phyloP scores from a whole-genome alignment of 257 asterid species.

The Gentiana macrophylla region DNA sequence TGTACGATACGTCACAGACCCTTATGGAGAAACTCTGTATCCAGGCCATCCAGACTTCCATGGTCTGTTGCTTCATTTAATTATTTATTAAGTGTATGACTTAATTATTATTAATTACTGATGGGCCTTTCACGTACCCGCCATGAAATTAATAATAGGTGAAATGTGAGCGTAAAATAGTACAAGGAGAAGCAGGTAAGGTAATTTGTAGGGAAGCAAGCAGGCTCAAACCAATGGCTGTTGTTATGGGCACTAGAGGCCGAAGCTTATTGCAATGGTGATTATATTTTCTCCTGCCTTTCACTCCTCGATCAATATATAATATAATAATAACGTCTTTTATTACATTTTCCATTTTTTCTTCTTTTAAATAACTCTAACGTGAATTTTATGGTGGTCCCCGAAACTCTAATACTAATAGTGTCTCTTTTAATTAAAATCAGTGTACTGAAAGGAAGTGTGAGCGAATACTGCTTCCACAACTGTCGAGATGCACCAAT shows the following conservation, averaged over 20 bases:
- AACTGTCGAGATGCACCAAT: slow-evolving; percentile 34
- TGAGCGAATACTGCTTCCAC: slow-evolving; percentile 36
- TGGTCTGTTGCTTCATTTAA: slow-evolving; percentile 31
- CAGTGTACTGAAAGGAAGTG: slow-evolving; percentile 38
- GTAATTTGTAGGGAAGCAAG: slow-evolving; percentile 88
- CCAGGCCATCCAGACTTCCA: slow-evolving; percentile 76
- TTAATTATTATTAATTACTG: neutral
- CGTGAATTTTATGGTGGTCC: neutral
- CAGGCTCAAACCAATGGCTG: slow-evolving; percentile 83
- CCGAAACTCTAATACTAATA: too few relatives aligned
- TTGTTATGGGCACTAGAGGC: slow-evolving; percentile 87
- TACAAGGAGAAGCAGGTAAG: slow-evolving; percentile 94
- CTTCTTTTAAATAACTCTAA: slow-evolving; percentile 1
- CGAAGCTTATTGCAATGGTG: slow-evolving; percentile 71
- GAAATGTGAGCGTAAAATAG: slow-evolving; percentile 64
- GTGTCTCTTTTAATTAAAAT: neutral
- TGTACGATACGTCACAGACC: slow-evolving; percentile 47
- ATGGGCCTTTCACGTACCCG: neutral
- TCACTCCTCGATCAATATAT: neutral
- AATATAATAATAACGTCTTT: neutral
- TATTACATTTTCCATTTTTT: neutral
- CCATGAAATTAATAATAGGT: slow-evolving; percentile 29
- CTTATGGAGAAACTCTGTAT: slow-evolving; percentile 84
- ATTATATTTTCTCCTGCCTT: neutral
- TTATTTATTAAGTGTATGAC: too few relatives aligned